Conservation (phyloP, 768 basidiomycete species). For the Tylopilus balloui region DNA sequence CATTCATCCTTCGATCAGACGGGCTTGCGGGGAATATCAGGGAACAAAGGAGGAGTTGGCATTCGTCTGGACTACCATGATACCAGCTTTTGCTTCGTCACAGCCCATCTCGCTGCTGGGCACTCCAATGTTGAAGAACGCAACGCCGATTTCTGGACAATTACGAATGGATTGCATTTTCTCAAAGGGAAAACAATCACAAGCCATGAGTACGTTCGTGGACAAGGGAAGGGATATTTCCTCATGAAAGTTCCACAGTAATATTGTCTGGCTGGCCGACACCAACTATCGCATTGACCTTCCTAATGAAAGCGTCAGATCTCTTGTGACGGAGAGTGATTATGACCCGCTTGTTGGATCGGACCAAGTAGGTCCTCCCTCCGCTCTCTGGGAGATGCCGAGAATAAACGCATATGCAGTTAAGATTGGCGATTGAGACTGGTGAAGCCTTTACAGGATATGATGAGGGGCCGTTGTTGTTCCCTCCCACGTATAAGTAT, state of each 20-base stretch:
- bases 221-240: slow-evolving; percentile 1
- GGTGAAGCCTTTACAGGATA: slow-evolving; percentile 79
- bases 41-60: slow-evolving; percentile 95
- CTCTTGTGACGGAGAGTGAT: slow-evolving; percentile 58
- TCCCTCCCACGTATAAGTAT: slow-evolving; percentile 94
- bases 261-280: slow-evolving; percentile 92
- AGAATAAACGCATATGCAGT: slow-evolving; percentile 38
- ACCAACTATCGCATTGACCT: slow-evolving; percentile 93
- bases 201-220: slow-evolving; percentile 75
- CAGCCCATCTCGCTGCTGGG: slow-evolving; percentile 95
- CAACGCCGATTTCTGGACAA: slow-evolving; percentile 89
- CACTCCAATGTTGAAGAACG: slow-evolving; percentile 86
- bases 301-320: slow-evolving; percentile 74
- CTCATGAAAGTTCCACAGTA: slow-evolving; percentile 44
- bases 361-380: slow-evolving; percentile 68
- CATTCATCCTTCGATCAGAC: slow-evolving; percentile 45
- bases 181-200: slow-evolving; percentile 82
- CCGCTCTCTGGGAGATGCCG: not conserved
- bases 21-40: slow-evolving; percentile 90
- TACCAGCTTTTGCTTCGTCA: slow-evolving; percentile 91
- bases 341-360: slow-evolving; percentile 71
- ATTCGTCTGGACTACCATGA: slow-evolving; percentile 90
- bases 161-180: slow-evolving; percentile 79
- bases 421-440: slow-evolving; percentile 66
- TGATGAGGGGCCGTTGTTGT: slow-evolving; percentile 85